These are phyloP conservation scores for Coelastrella sp. DNA, from an alignment of 139 green algal genomes.

Conservation along the genomic window DNA sequence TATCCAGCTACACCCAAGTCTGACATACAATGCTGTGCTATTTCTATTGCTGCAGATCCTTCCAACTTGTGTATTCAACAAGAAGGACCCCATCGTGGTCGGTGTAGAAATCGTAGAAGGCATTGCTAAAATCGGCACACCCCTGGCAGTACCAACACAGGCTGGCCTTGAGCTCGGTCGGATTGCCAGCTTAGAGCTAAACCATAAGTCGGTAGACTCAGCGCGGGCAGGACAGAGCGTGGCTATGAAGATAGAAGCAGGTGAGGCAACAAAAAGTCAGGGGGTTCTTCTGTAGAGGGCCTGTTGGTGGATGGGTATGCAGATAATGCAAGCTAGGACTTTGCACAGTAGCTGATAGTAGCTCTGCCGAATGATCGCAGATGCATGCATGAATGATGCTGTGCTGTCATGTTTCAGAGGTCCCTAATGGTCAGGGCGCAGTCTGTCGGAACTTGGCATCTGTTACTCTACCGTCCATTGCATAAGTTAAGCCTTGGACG, in stretches of 20 bases:
- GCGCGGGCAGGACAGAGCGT: constrained; percentile 88
- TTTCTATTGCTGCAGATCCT: constrained; percentile 77
- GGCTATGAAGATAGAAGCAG: constrained; percentile 96
- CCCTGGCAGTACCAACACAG: constrained; percentile 67
- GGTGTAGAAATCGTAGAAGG: constrained; percentile 89
- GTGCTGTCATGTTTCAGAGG: no score
- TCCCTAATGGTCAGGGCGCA: no score
- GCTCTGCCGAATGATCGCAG: no score
- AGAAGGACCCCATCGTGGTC: constrained; percentile 98
- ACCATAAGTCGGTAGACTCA: constrained; percentile 94
- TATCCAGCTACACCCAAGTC: not conserved
- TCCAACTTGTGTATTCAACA: constrained; percentile 97
- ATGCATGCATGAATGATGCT: no score
- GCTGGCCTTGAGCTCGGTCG: constrained; percentile 89
- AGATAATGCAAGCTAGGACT: no score
- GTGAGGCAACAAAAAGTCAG: constrained; percentile 80
- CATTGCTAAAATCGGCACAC: constrained; percentile 65
- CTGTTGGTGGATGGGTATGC: no score
- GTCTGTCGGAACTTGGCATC: no score
- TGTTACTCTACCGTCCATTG: no score
- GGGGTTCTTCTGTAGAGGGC: constrained; percentile 97
- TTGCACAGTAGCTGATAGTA: no score
- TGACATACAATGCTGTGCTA: no score
- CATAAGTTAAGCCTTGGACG: no score
- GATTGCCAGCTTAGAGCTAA: constrained; percentile 95